Conservation (phyloP, 2,329 filamentous ascomycete genomes). For the Talaromyces funiculosus region DNA sequence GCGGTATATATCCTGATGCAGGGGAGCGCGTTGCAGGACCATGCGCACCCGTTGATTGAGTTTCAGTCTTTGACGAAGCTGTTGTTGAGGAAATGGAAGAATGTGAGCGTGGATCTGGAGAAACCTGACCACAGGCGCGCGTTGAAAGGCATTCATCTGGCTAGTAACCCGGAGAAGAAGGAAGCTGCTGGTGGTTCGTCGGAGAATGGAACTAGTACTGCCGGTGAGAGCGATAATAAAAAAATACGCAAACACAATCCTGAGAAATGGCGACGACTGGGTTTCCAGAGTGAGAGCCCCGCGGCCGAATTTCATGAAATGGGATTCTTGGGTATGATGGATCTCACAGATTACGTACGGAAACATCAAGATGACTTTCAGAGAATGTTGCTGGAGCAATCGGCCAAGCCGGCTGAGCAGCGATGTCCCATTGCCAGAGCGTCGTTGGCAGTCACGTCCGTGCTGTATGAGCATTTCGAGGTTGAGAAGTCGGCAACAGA, state of each 20-base stretch:
- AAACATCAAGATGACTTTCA: slow-evolving; percentile 91
- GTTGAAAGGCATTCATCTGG: slow-evolving; percentile 76
- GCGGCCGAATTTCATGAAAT: slow-evolving; percentile 76
- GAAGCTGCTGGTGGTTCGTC: slow-evolving; percentile 14
- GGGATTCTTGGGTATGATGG: slow-evolving; percentile 95
- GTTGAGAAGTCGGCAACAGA: slow-evolving; percentile 78
- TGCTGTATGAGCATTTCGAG: slow-evolving; percentile 93
- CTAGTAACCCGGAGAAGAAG: slow-evolving; percentile 55
- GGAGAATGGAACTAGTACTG: slow-evolving; percentile 14
- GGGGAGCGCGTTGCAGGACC: slow-evolving; percentile 81
- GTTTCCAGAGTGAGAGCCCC: slow-evolving; percentile 86
- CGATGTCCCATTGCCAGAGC: slow-evolving; percentile 83
- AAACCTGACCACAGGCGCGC: slow-evolving; percentile 81
- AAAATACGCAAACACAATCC: slow-evolving; percentile 72
- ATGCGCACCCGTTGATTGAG: slow-evolving; percentile 83
- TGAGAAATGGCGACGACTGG: slow-evolving; percentile 86
- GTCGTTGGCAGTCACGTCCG: slow-evolving; percentile 78
- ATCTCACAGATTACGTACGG: slow-evolving; percentile 85
- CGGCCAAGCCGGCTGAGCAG: slow-evolving; percentile 61
- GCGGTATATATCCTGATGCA: slow-evolving; percentile 92
- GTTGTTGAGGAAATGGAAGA: slow-evolving; percentile 78
- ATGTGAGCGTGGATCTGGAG: slow-evolving; percentile 77
- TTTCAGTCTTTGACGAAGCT: slow-evolving; percentile 91
- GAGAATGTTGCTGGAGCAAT: slow-evolving; percentile 85
- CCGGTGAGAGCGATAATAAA: slow-evolving; percentile 39